Evolutionary conservation across 108 stramenopile genomes (phyloP).

Genomic region (Cyclotella kingstonii): DNA sequence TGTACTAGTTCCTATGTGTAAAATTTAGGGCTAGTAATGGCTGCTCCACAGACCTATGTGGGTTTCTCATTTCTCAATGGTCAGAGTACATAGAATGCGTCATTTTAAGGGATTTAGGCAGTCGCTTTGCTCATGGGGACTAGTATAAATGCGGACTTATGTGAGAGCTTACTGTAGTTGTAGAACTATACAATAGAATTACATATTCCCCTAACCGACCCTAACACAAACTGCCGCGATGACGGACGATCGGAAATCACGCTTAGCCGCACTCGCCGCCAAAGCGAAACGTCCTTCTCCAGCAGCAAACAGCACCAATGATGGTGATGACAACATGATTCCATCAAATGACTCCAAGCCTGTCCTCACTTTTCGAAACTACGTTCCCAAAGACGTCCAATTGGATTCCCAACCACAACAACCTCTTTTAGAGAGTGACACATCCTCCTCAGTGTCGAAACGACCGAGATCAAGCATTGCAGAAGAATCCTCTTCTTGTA

Average conservation of each 20-base stretch:
- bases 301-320: constrained; percentile 9
- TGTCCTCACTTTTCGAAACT: constrained; percentile 59
- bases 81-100: too few species aligned
- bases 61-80: too few species aligned
- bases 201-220: too few species aligned
- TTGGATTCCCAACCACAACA: constrained; percentile 14
- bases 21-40: too few species aligned
- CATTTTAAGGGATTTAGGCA: too few species aligned
- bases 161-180: too few species aligned
- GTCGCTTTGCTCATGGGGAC: too few species aligned
- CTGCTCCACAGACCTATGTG: too few species aligned
- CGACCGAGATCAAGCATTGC: constrained; percentile 30
- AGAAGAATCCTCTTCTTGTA: constrained; percentile 3
- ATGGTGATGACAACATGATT: constrained; percentile 16
- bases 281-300: constrained; percentile 53
- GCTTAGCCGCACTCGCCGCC: constrained; percentile 72
- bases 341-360: constrained; percentile 19
- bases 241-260: constrained; percentile 70
- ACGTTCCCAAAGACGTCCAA: constrained; percentile 59
- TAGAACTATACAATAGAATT: too few species aligned
- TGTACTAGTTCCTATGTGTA: too few species aligned
- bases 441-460: neutral
- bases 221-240: constrained; percentile 3
- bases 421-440: neutral
- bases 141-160: too few species aligned